Evolutionary conservation across 768 basidiomycete genomes (phyloP).

Genomic region (Auricularia sp.): DNA sequence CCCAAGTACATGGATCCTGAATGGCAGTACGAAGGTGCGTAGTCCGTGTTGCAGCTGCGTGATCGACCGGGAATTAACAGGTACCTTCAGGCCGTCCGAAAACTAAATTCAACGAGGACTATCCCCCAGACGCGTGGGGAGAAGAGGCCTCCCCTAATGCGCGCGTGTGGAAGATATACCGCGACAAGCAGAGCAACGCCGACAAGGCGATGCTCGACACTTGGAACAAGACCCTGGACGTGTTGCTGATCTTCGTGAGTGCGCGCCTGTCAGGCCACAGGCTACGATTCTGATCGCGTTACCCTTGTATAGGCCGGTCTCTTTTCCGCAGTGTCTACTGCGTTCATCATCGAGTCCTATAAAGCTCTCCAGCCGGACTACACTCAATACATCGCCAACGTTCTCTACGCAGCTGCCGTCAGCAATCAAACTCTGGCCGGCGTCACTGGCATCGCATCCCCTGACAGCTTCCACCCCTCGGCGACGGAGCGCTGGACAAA

Average conservation of each 20-base stretch:
- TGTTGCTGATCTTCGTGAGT: constrained; percentile 6
- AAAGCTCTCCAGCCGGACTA: constrained; percentile 8
- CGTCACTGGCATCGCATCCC: not conserved
- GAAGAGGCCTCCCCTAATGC: constrained; percentile 5
- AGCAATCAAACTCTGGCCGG: not conserved
- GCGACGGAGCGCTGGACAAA: not conserved
- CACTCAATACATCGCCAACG: not conserved
- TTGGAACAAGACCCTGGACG: constrained; percentile 6
- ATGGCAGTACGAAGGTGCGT: no score
- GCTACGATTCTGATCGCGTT: no score
- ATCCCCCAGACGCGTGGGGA: constrained; percentile 5
- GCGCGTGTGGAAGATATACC: constrained; percentile 8
- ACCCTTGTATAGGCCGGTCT: constrained; percentile 7
- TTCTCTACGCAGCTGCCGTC: not conserved
- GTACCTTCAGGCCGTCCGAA: no score
- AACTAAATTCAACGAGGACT: constrained; percentile 3
- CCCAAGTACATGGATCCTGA: no score
- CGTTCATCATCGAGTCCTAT: constrained; percentile 11
- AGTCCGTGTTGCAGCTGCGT: no score
- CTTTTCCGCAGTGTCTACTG: constrained; percentile 7
- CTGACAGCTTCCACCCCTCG: not conserved
- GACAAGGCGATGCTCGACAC: constrained; percentile 3
- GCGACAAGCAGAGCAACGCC: constrained; percentile 3
- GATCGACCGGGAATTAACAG: no score
- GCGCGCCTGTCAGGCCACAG: no score